phyloP scores from a whole-genome alignment of 2,329 filamentous ascomycete genomes.

The Penicillium hordei region DNA sequence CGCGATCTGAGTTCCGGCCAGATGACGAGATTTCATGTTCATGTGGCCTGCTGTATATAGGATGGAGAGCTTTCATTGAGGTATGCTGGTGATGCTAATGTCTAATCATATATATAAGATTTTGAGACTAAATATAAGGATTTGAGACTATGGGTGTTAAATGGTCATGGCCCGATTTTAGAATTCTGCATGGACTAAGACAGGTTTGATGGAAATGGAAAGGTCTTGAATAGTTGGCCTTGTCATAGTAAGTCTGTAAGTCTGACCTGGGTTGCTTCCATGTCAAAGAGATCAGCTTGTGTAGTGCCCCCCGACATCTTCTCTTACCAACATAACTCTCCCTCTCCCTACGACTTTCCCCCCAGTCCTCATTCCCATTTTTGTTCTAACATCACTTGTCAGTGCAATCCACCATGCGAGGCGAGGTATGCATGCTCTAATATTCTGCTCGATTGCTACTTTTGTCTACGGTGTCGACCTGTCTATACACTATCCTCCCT shows the following conservation, averaged over 20 bases:
- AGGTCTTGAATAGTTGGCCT: background rate
- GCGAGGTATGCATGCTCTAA: background rate
- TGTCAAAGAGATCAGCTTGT: background rate
- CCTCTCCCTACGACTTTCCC: too few species aligned
- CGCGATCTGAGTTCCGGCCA: background rate
- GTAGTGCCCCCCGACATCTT: too few species aligned
- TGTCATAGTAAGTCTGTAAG: background rate
- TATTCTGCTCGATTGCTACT: background rate
- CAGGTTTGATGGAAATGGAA: background rate
- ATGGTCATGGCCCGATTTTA: too few species aligned
- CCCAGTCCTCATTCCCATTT: background rate
- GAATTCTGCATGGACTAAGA: background rate
- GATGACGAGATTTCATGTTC: background rate
- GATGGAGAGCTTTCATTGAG: background rate
- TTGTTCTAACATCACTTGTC: background rate
- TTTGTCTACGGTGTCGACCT: background rate
- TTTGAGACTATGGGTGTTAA: background rate
- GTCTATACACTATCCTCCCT: background rate
- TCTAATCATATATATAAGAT: background rate
- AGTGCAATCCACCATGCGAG: background rate
- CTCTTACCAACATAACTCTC: background rate
- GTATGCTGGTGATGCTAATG: too few species aligned
- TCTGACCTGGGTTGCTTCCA: background rate
- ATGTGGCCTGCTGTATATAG: too few species aligned
- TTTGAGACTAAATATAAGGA: background rate